phyloP scores from a whole-genome alignment of 345 rosid species.

The Populus pruinosa region DNA sequence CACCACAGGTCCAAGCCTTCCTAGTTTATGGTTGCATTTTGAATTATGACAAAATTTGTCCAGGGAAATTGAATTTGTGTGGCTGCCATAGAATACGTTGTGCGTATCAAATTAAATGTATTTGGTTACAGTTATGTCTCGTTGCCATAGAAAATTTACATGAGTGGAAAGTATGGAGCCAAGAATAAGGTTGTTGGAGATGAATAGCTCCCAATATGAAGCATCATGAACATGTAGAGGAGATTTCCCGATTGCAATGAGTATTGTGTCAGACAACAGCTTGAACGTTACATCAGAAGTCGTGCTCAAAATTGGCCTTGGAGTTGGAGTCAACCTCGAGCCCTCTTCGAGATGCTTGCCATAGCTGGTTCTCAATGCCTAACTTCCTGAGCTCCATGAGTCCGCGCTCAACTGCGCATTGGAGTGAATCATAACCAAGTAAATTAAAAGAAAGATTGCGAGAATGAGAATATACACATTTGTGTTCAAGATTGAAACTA shows the following conservation, averaged over 20 bases:
- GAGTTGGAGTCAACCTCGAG: constrained; percentile 38
- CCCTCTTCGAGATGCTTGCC: constrained; percentile 64
- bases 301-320: constrained; percentile 30
- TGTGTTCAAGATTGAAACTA: neutral
- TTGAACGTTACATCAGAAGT: constrained; percentile 25
- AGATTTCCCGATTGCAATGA: neutral
- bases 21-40: neutral
- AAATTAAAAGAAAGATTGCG: neutral
- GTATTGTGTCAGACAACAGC: neutral
- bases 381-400: constrained; percentile 72
- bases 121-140: neutral
- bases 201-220: neutral
- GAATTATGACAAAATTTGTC: neutral
- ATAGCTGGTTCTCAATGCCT: constrained; percentile 65
- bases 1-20: neutral
- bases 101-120: no score
- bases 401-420: constrained; percentile 68
- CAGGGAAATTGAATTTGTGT: no score
- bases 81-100: no score
- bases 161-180: neutral
- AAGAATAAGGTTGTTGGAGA: neutral
- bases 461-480: neutral
- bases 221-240: neutral
- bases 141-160: neutral
- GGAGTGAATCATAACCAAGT: neutral